A percentile compares a stretch with the other conserved stretches of the same genome.
phyloP scores from a whole-genome alignment of 2,329 filamentous ascomycete genomes.

The Colletotrichum spaethianum region DNA sequence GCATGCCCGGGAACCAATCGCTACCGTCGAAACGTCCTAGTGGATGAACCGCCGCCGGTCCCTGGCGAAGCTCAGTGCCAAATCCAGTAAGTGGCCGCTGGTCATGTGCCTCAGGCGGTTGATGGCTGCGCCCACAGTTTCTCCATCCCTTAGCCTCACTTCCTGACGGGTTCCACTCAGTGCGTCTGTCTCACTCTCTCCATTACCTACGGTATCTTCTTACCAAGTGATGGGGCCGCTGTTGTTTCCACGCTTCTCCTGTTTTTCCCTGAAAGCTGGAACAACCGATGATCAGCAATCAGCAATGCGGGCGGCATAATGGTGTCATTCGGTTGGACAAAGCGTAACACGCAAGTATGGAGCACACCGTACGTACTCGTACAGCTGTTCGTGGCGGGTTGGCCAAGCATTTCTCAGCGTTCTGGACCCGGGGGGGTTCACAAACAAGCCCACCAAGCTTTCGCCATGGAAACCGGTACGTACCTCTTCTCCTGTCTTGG shows the following conservation, averaged over 20 bases:
- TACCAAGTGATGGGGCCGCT: not conserved
- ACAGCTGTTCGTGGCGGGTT: not conserved
- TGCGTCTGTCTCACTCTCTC: not conserved
- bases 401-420: not conserved
- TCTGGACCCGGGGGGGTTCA: constrained; percentile 30
- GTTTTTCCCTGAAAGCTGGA: not conserved
- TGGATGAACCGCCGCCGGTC: constrained; percentile 21
- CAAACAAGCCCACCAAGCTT: constrained; percentile 30
- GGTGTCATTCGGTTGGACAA: constrained; percentile 2
- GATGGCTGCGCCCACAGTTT: constrained; percentile 11
- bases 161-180: not conserved
- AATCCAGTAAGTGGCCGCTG: constrained; percentile 22
- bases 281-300: not conserved
- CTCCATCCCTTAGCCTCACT: constrained; percentile 9
- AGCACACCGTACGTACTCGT: not conserved
- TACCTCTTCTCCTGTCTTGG: not conserved
- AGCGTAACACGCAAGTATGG: not conserved
- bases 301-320: not conserved
- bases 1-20: constrained; percentile 31
- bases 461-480: constrained; percentile 34
- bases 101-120: constrained; percentile 29
- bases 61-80: constrained; percentile 19
- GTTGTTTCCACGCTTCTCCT: not conserved
- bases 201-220: not conserved
- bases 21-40: constrained; percentile 29